Base-by-base conservation (phyloP, 805 yeast species). In the Yarrowia sp. region DNA sequence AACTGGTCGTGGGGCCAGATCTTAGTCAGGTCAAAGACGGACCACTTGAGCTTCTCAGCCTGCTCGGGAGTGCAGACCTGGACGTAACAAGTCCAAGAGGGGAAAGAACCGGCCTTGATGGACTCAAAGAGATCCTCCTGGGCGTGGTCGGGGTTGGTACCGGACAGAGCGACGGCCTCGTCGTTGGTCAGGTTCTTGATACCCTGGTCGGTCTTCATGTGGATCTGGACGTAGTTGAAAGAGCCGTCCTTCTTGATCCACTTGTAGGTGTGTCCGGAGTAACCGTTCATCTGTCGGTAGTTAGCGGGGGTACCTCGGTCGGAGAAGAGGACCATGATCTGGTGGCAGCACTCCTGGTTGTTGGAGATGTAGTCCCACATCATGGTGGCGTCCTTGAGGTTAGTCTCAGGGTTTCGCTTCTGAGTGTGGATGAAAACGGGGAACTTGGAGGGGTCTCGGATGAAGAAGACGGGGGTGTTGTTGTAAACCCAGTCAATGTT, bases 401-500 rank as follows among this genome's bases (percentile, higher is more conserved):
- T 81, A 18, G 89, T 85, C 71, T 83, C 80, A 17, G 90, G 90
- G 75, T 85, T 80, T 71, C 90, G 82, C 81, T 86, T 86, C 76
- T 85, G 89, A 22, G 89, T 83, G 77, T 86, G 89, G 70, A 86
- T 85, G 73, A 85, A 85, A 69, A 80, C 79, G 9, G 88, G 86
- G 78, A 86, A 86, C 78, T 85, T 85, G 47, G 81, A 74, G 41
- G 88, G 88, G 74, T 85, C 86, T 68, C 89, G 79, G 66, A 86
- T 77, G 76, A 85, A 85, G 73, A 85, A 85, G 32, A 86, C 79
- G 13, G 90, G 90, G 18, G 90, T 86, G 77, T 86, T 86, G 78
- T 85, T 86, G 79, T 84, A 85, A 18, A 86, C 90, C 87, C 88
- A 86, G 77, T 86, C 90, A 71, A 84, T 75, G 74, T 81, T 83